Conservation (phyloP, 2,329 filamentous ascomycete genomes). For the Fusarium hainanense region DNA sequence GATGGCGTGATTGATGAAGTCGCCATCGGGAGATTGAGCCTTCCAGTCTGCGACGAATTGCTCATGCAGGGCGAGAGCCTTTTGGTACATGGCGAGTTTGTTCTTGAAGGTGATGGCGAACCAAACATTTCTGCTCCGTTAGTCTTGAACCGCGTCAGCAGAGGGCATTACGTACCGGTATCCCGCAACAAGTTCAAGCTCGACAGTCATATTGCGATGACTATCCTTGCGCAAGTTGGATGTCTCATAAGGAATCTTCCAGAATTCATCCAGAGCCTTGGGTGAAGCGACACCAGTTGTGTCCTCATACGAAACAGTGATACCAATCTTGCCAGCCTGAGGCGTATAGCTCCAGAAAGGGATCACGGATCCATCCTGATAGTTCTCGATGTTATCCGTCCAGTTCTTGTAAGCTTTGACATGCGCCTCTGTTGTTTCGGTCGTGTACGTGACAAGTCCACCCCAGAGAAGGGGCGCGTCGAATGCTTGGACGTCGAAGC, state of each 20-base stretch:
- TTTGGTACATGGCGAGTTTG: constrained; percentile 4
- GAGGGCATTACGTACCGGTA: background rate
- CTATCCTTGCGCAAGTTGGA: constrained; percentile 19
- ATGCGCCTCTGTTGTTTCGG: constrained; percentile 23
- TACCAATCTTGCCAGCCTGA: constrained; percentile 6
- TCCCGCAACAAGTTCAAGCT: constrained; percentile 16
- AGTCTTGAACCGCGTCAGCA: accelerated
- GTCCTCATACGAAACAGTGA: constrained; percentile 16
- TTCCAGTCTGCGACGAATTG: constrained; percentile 18
- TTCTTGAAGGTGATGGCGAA: constrained; percentile 22
- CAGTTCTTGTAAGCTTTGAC: constrained; percentile 29
- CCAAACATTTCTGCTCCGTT: constrained; percentile 4
- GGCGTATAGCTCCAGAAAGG: constrained; percentile 22
- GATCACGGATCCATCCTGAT: constrained; percentile 17
- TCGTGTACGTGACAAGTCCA: constrained; percentile 27
- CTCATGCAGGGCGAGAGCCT: constrained; percentile 6
- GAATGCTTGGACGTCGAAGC: constrained; percentile 34
- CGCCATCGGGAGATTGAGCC: constrained; percentile 1
- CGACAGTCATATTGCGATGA: constrained; percentile 17
- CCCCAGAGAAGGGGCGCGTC: constrained; percentile 31
- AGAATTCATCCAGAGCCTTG: constrained; percentile 6
- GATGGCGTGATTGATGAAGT: constrained; percentile 19
- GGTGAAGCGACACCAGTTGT: constrained; percentile 7
- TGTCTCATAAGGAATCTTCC: constrained; percentile 9
- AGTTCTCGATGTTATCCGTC: constrained; percentile 13